Conservation (phyloP, 2,329 filamentous ascomycete species). For the Neopestalotiopsis sp. region DNA sequence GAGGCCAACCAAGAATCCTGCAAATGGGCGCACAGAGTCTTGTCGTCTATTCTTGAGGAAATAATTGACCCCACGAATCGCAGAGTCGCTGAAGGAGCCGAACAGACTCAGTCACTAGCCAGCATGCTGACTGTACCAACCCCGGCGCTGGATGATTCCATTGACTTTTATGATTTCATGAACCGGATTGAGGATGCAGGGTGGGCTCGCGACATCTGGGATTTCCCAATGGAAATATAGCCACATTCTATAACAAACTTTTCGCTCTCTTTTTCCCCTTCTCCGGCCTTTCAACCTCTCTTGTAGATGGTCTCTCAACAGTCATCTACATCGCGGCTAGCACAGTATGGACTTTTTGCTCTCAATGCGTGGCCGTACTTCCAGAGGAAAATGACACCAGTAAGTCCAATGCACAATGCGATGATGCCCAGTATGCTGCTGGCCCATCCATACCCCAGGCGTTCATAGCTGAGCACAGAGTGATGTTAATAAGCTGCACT, state of each 20-base stretch:
- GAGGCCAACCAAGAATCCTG: neutral
- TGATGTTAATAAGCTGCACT: too few species aligned
- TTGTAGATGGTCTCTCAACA: neutral
- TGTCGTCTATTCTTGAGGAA: neutral
- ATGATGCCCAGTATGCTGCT: neutral
- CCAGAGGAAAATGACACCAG: slow-evolving; percentile 2
- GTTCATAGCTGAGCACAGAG: neutral
- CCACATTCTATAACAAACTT: too few species aligned
- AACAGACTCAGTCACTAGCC: neutral
- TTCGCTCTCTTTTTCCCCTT: neutral
- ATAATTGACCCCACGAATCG: neutral
- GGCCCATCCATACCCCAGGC: neutral
- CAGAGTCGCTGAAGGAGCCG: neutral
- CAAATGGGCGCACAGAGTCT: neutral
- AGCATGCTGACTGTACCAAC: neutral
- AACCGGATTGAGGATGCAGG: neutral
- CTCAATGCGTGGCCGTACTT: neutral
- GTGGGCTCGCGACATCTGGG: neutral
- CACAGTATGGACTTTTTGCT: neutral
- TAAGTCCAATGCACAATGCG: neutral
- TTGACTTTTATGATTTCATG: neutral
- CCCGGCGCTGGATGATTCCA: neutral
- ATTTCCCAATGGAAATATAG: neutral
- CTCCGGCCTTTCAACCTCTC: neutral
- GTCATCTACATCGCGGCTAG: neutral